These are phyloP conservation scores for Fusarium armeniacum DNA, from an alignment of 2,329 filamentous ascomycete species.

Conservation along the genomic window DNA sequence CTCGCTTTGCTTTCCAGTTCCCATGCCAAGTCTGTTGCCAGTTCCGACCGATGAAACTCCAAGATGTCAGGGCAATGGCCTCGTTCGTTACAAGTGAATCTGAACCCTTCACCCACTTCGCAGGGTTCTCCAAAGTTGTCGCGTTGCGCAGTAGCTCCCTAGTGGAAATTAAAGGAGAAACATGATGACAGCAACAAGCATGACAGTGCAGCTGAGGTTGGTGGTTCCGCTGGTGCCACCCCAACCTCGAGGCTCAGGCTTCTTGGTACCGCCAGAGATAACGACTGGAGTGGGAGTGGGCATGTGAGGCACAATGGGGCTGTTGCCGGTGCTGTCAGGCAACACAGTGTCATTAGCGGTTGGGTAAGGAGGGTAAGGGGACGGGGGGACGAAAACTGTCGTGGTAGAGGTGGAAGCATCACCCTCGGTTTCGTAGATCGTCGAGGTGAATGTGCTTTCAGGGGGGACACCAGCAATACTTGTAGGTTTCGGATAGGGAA, in stretches of 20 bases:
- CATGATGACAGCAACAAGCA: conserved; percentile 55
- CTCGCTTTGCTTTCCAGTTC: conserved; percentile 45
- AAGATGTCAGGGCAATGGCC: conserved; percentile 29
- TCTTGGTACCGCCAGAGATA: conserved; percentile 54
- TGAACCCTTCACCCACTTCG: conserved; percentile 2
- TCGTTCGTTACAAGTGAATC: conserved; percentile 23
- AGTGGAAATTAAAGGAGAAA: conserved; percentile 51
- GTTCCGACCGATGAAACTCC: conserved; percentile 32
- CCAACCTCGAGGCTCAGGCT: conserved; percentile 51
- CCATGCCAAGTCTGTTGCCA: conserved; percentile 41
- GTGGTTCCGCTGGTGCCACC: conserved; percentile 51
- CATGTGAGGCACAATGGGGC: conserved; percentile 40
- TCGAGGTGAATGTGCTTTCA: conserved; percentile 51
- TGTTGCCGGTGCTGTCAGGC: conserved; percentile 47
- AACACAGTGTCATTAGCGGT: conserved; percentile 51
- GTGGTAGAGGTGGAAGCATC: conserved; percentile 50
- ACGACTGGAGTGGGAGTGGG: conserved; percentile 51
- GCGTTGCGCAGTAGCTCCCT: background rate
- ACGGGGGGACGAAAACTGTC: conserved; percentile 51
- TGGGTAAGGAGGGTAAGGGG: conserved; percentile 50
- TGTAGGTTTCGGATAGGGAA: background rate
- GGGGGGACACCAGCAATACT: conserved; percentile 29
- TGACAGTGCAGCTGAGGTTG: conserved; percentile 54
- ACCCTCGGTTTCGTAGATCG: conserved; percentile 53
- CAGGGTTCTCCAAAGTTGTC: conserved; percentile 1